Base-by-base conservation (phyloP, 352 stramenopile species). In the Pythium vanterpoolii region DNA sequence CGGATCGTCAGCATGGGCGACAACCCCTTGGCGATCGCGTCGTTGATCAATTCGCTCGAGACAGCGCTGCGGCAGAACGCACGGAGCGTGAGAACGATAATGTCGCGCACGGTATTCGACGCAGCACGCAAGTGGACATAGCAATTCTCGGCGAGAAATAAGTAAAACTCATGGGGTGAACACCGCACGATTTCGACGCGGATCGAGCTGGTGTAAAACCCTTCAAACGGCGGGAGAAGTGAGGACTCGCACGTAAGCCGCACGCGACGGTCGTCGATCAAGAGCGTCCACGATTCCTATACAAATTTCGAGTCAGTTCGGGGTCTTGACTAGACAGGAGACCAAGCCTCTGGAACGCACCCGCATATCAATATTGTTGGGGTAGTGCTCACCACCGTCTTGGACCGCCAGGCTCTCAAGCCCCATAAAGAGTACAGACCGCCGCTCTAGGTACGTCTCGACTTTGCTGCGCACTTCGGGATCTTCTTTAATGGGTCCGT, bases 401-500 rank as follows among this genome's bases (percentile, higher is more conserved):
- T 79, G 75, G 27, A 90, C 76, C 1, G 69, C 68, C 26, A 89
- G 73, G 28, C 47, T 68, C 30, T 63, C 66, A 23, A 62, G 53
- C 13, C 64, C 58, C 84, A 91, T 94, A 42, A 92, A 94, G 18
- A 92, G 71, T 36, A 91, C 82, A 0, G 84, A 90, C 33, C 85
- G 77, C n/a, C 79, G 69, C 46, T 92, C 84, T 26, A 94, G 64
- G 47, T 91, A 88, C 65, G 81, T 87, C 65, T 94, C 84, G n/a
- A 94, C 84, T 59, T 90, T 91, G 64, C 75, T 90, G 36, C 84
- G 77, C 19, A 94, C 80, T n/a, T 90, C 75, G 2, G 84, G 82
- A 63, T 94, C 84, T 60, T 89, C 84, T 45, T 90, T 85, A 52
- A 94, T 89, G 2, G 84, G 84, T 63, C 82, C 82, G 52, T 87